phyloP scores from a whole-genome alignment of 2,329 filamentous ascomycete genomes.

The Cytospora leucostoma region DNA sequence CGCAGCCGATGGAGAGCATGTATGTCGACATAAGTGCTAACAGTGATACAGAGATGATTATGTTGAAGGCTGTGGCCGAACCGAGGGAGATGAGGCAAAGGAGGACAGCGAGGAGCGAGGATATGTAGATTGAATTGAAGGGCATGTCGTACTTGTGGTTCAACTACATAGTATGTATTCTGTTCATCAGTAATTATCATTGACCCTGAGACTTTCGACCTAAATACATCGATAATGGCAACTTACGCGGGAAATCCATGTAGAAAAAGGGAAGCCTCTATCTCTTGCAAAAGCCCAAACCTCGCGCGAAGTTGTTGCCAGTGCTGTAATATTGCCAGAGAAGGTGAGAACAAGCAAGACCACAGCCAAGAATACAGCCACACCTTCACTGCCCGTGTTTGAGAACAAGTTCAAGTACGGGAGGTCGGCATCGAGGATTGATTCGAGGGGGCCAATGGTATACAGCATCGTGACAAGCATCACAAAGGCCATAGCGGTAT shows the following conservation, averaged over 20 bases:
- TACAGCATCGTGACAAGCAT: conserved; percentile 25
- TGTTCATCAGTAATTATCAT: no score
- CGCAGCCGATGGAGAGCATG: conserved; percentile 38
- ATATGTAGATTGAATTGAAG: conserved; percentile 37
- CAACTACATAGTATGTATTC: no score
- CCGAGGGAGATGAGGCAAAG: conserved; percentile 40
- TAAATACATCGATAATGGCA: background rate
- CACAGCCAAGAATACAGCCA: conserved; percentile 23
- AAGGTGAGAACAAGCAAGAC: conserved; percentile 18
- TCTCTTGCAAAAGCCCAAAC: conserved; percentile 26
- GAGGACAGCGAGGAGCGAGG: conserved; percentile 34
- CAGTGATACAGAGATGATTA: conserved; percentile 38
- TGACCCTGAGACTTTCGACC: no score
- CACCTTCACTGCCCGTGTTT: conserved; percentile 13
- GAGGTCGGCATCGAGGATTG: conserved; percentile 21
- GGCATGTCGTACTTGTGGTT: conserved; percentile 33
- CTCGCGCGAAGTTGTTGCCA: conserved; percentile 25
- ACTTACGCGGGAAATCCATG: conserved; percentile 23
- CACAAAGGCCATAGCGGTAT: conserved; percentile 20
- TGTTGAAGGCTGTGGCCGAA: conserved; percentile 38
- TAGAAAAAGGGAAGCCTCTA: conserved; percentile 20
- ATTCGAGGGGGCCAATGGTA: conserved; percentile 18
- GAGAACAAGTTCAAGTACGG: conserved; percentile 25
- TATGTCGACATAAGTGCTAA: conserved; percentile 39
- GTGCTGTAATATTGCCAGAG: conserved; percentile 21